These are phyloP conservation scores for Erysimum cheiri DNA, from an alignment of 441 rosid genomes.

Conservation along the genomic window DNA sequence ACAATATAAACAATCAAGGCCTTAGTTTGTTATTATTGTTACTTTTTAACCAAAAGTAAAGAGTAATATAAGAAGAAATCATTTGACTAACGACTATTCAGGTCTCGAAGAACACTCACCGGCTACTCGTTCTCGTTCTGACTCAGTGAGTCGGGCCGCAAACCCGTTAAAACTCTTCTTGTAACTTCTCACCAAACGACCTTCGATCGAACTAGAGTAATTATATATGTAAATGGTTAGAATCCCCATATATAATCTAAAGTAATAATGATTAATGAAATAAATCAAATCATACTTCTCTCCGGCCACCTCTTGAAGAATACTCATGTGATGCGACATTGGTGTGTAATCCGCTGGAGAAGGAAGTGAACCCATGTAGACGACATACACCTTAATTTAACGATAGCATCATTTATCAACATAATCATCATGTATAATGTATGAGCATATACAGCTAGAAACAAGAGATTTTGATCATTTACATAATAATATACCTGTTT, in stretches of 20 bases:
- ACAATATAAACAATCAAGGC: not conserved
- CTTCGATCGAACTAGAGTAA: conserved; percentile 39
- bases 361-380: conserved; percentile 69
- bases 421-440: conserved; percentile 1
- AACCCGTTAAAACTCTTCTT: conserved; percentile 49
- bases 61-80: not conserved
- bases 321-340: conserved; percentile 49
- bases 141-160: conserved; percentile 24
- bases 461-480: not conserved
- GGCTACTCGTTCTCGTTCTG: conserved; percentile 31
- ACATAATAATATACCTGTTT: conserved; percentile 15
- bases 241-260: not conserved
- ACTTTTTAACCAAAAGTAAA: not conserved
- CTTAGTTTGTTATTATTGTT: not conserved
- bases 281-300: conserved; percentile 37
- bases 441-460: not conserved
- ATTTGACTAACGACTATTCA: not conserved
- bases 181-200: conserved; percentile 56
- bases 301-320: conserved; percentile 45
- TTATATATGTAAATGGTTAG: not conserved
- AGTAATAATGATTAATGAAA: not conserved
- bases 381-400: conserved; percentile 53
- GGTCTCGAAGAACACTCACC: conserved; percentile 22
- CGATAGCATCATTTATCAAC: not conserved
- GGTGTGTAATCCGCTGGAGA: conserved; percentile 42